Evolutionary conservation across 2,329 filamentous ascomycete species (phyloP), one percentile per base, ranked within the genome.

Genomic region (Sporothrix inflata): DNA sequence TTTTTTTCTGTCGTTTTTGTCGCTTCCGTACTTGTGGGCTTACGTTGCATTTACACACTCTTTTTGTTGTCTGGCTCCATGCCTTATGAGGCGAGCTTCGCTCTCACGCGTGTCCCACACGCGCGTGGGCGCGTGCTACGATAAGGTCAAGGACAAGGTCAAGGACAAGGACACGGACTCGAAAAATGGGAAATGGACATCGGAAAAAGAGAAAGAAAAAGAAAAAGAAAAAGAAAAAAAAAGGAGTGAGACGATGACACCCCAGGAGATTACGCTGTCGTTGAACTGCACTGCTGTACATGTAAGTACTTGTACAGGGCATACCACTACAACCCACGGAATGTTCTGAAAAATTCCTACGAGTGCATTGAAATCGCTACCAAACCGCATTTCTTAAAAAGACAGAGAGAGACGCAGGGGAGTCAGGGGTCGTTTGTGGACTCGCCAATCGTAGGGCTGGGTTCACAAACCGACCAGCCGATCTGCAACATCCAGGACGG

Each of bases 401-500:
- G 7, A 27, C 21, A 21, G n/a, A 27, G 27, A 60, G 27, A 24
- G 38, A 66, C 19, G 61, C 40, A 66, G 57, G 57, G 57, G 57
- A 40, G 24, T 57, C 55, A 34, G 51, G 21, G 51, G 51, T 21
- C n/a, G 16, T 45, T 27, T 12, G 8, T 21, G n/a, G 60, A 24
- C 60, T 21, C 21, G 38, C 60, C 60, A 65, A 65, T 65, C 60
- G 60, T 45, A 42, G 60, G 60, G 60, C 60, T 65, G 60, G 21
- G 38, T 27, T 65, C 60, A 45, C 60, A 65, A 4, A 65, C 38
- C 34, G 60, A 4, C 60, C 12, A n/a, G 38, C 21, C 38, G 60
- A 65, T 65, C 60, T 65, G 60, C 60, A 45, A 65, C 60, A 65
- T 65, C 38, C 21, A 45, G 38, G 38, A 65, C 60, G 38, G 60